Evolutionary conservation across 306 rosid genomes (phyloP).

Genomic region (Mimosa pudica): DNA sequence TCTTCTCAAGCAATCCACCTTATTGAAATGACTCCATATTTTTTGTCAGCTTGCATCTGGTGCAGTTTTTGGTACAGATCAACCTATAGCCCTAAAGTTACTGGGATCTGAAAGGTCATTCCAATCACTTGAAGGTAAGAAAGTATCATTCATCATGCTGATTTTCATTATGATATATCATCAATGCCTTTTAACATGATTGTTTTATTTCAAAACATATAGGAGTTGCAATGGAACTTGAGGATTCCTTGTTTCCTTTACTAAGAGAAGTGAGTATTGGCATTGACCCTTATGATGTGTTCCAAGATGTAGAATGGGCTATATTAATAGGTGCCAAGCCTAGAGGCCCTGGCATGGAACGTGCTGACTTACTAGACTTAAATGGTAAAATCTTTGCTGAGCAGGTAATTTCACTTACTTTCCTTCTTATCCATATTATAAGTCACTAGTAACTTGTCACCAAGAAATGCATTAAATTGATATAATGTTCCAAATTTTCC

Average conservation of each 20-base stretch:
- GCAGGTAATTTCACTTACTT: conserved; percentile 47
- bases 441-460: no score
- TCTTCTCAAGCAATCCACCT: no score
- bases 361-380: conserved; percentile 81
- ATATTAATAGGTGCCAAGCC: conserved; percentile 97
- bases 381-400: conserved; percentile 86
- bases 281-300: conserved; percentile 88
- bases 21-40: conserved; percentile 35
- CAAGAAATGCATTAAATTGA: no score
- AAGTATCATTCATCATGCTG: conserved; percentile 8
- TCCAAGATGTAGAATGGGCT: conserved; percentile 98
- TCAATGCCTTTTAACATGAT: background rate
- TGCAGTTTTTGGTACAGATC: conserved; percentile 91
- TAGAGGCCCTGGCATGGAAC: conserved; percentile 98
- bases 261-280: conserved; percentile 87
- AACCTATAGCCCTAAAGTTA: conserved; percentile 87
- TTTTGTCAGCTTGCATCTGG: conserved; percentile 84
- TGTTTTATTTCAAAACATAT: conserved; percentile 30
- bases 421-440: no score
- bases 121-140: conserved; percentile 91
- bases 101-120: conserved; percentile 91
- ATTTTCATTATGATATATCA: background rate
- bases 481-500: no score
- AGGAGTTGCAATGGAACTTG: conserved; percentile 99
- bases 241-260: conserved; percentile 90